Conservation (phyloP, 352 stramenopile species). For the Phytophthora chlamydospora region DNA sequence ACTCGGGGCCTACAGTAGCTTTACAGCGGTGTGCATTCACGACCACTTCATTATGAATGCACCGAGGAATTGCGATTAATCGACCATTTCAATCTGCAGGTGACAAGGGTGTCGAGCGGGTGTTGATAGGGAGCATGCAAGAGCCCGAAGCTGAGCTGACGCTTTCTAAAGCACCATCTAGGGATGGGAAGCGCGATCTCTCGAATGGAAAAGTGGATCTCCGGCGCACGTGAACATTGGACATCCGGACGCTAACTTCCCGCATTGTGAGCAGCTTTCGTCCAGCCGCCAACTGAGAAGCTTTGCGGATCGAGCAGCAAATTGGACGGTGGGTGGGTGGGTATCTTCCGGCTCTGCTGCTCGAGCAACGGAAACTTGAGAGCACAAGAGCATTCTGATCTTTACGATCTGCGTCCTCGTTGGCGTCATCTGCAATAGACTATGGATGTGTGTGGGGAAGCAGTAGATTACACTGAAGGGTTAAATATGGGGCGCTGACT, state of each 20-base stretch:
- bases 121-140: not conserved
- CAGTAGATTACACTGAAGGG: slow-evolving; percentile 23
- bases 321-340: not conserved
- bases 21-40: too few species aligned
- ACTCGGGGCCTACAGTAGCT: too few species aligned
- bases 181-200: slow-evolving; percentile 18
- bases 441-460: slow-evolving; percentile 6
- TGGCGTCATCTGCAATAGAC: not conserved
- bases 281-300: slow-evolving; percentile 10
- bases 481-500: slow-evolving; percentile 38
- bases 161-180: slow-evolving; percentile 4
- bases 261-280: slow-evolving; percentile 12
- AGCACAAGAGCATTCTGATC: too few species aligned
- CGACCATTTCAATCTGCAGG: not conserved
- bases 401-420: too few species aligned
- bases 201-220: slow-evolving; percentile 1
- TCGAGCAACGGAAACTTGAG: not conserved
- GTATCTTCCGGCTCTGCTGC: slow-evolving; percentile 9
- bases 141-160: slow-evolving; percentile 4
- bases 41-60: too few species aligned
- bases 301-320: slow-evolving; percentile 20
- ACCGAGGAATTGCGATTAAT: too few species aligned
- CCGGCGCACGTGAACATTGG: slow-evolving; percentile 1
- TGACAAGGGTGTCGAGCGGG: slow-evolving; percentile 22
- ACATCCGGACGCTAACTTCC: slow-evolving; percentile 26